phyloP scores from a whole-genome alignment of 352 stramenopile genomes.

The Plasmopara viticola region DNA sequence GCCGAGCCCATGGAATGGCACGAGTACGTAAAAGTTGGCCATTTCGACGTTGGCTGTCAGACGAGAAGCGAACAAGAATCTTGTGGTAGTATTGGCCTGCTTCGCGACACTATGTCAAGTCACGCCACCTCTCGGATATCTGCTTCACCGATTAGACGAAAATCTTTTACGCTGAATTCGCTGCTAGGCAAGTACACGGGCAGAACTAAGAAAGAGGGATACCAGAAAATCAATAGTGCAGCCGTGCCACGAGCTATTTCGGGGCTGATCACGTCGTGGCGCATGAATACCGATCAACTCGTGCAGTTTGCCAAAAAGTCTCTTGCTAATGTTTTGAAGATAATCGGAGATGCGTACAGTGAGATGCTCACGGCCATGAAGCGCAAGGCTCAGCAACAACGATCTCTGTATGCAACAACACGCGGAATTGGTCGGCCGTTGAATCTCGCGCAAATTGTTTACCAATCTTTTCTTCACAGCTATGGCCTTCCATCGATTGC shows the following conservation, averaged over 20 bases:
- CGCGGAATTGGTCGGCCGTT: conserved; percentile 27
- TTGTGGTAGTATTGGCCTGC: neutral
- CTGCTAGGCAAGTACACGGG: conserved; percentile 34
- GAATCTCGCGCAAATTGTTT: conserved; percentile 66
- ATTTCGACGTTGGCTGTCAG: conserved; percentile 43
- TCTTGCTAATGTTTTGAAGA: conserved; percentile 49
- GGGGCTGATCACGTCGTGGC: conserved; percentile 72
- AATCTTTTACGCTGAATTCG: conserved; percentile 42
- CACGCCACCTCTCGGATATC: conserved; percentile 8
- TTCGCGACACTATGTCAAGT: neutral
- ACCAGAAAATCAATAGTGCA: conserved; percentile 67
- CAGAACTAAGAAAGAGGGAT: conserved; percentile 49
- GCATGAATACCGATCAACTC: conserved; percentile 77
- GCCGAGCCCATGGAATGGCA: conserved; percentile 64
- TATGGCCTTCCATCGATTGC: conserved; percentile 74
- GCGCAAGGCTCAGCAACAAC: conserved; percentile 36
- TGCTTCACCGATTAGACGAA: conserved; percentile 12
- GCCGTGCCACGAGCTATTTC: conserved; percentile 57
- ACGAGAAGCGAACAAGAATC: conserved; percentile 26
- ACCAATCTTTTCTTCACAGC: conserved; percentile 75
- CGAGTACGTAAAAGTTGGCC: conserved; percentile 43
- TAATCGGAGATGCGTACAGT: conserved; percentile 67
- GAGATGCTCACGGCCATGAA: conserved; percentile 58
- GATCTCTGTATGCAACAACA: conserved; percentile 15
- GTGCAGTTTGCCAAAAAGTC: conserved; percentile 74